A percentile compares a stretch with the other conserved stretches of the same genome.
Evolutionary conservation across 371 early-diverging fungal genomes (phyloP).

Genomic region (Syncephalastrum racemosum): DNA sequence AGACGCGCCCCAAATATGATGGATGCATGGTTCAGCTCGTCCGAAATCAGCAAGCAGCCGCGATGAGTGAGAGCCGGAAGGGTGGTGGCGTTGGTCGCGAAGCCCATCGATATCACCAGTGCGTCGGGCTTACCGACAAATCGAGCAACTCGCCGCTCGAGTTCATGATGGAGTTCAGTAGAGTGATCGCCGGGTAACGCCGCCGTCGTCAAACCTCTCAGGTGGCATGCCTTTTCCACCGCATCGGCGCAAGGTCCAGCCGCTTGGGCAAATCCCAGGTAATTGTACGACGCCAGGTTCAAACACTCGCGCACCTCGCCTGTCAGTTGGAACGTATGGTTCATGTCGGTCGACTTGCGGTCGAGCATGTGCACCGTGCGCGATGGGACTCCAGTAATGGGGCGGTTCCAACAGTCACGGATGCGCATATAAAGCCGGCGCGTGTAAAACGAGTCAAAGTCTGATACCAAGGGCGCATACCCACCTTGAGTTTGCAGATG

Average conservation of each 20-base stretch:
- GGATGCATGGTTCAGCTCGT: slow-evolving; percentile 98
- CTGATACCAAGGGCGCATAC: slow-evolving; percentile 89
- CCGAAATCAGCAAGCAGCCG: slow-evolving; percentile 93
- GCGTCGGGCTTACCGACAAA: slow-evolving; percentile 96
- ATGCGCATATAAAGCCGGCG: slow-evolving; percentile 94
- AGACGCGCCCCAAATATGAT: slow-evolving; percentile 96
- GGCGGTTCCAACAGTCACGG: slow-evolving; percentile 96
- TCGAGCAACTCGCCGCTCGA: slow-evolving; percentile 93
- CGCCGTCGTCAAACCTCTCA: slow-evolving; percentile 66
- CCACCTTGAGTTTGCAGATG: slow-evolving; percentile 72
- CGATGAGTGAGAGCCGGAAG: slow-evolving; percentile 78
- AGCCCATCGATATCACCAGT: slow-evolving; percentile 98
- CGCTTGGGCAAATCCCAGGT: slow-evolving; percentile 97
- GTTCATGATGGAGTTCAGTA: slow-evolving; percentile 69
- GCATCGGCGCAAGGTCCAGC: slow-evolving; percentile 92
- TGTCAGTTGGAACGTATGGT: slow-evolving; percentile 85
- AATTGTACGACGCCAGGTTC: slow-evolving; percentile 99
- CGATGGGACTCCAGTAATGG: slow-evolving; percentile 95
- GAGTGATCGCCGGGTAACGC: slow-evolving; percentile 74
- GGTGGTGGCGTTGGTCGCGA: slow-evolving; percentile 98
- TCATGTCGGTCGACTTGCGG: slow-evolving; percentile 81
- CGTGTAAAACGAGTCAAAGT: slow-evolving; percentile 98
- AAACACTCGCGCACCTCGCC: slow-evolving; percentile 81
- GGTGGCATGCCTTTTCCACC: slow-evolving; percentile 72
- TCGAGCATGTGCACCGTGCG: slow-evolving; percentile 86